Conservation (phyloP, 331 rosid species). For the Stylosanthes scabra region DNA sequence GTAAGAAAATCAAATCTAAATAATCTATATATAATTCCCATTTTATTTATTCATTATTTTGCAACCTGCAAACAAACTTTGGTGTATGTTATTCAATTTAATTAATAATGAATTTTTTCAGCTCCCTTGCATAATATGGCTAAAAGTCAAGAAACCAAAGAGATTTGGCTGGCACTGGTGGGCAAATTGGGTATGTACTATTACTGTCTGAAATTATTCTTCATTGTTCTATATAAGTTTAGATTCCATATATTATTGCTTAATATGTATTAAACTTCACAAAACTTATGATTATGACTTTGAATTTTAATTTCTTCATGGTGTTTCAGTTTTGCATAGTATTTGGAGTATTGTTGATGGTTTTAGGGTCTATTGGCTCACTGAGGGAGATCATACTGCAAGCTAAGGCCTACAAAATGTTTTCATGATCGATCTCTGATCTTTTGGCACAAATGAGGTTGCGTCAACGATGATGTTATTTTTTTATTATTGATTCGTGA, state of each 20-base stretch:
- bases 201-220: not conserved
- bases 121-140: constrained; percentile 72
- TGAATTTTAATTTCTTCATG: not conserved
- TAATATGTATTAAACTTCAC: no score
- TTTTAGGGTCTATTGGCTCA: constrained; percentile 61
- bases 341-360: constrained; percentile 42
- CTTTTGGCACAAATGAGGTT: not conserved
- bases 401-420: constrained; percentile 51
- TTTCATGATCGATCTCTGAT: constrained; percentile 39
- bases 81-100: no score
- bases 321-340: constrained; percentile 54
- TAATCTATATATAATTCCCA: not conserved
- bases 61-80: not conserved
- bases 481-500: not conserved
- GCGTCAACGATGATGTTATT: not conserved
- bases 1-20: constrained; percentile 37
- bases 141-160: constrained; percentile 50
- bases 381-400: constrained; percentile 55
- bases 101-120: constrained; percentile 21
- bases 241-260: not conserved
- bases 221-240: not conserved
- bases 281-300: not conserved
- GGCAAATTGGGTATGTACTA: constrained; percentile 49
- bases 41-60: no score
- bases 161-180: constrained; percentile 56